These are phyloP conservation scores for Pseudogymnoascus sp. DNA, from an alignment of 2,329 filamentous ascomycete genomes.

Conservation along the genomic window DNA sequence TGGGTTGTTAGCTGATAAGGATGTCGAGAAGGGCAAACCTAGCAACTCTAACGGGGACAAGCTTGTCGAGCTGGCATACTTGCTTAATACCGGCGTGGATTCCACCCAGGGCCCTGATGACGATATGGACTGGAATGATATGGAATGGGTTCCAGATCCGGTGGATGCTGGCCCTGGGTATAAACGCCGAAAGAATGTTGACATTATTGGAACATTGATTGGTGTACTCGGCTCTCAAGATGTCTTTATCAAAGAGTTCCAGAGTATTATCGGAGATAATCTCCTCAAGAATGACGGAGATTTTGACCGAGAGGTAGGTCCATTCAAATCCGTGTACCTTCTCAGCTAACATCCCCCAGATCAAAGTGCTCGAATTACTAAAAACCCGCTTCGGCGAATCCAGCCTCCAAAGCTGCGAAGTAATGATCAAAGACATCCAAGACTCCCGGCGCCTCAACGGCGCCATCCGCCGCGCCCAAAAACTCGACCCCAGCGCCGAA, in stretches of 20 bases:
- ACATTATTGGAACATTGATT: conserved; percentile 86
- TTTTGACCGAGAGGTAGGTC: conserved; percentile 59
- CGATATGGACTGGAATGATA: conserved; percentile 81
- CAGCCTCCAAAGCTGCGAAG: conserved; percentile 84
- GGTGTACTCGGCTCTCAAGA: conserved; percentile 83
- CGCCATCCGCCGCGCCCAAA: conserved; percentile 48
- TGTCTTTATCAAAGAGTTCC: conserved; percentile 88
- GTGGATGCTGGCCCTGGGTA: conserved; percentile 90
- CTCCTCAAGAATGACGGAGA: conserved; percentile 57
- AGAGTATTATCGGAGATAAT: conserved; percentile 78
- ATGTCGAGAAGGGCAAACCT: conserved; percentile 31
- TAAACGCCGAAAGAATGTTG: conserved; percentile 77
- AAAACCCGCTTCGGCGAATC: conserved; percentile 83
- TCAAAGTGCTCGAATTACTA: conserved; percentile 74
- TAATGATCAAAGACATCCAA: conserved; percentile 90
- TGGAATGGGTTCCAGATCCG: conserved; percentile 88
- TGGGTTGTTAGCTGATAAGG: conserved; percentile 57
- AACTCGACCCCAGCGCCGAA: conserved; percentile 27
- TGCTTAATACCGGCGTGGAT: conserved; percentile 42
- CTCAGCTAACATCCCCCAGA: conserved; percentile 29
- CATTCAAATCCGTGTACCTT: conserved; percentile 5
- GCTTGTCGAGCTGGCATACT: conserved; percentile 57
- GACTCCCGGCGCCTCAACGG: conserved; percentile 71
- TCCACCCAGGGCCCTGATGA: conserved; percentile 46
- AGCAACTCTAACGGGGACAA: conserved; percentile 36